These are phyloP conservation scores for Acer saccharum DNA, from an alignment of 345 rosid species.

Conservation along the genomic window DNA sequence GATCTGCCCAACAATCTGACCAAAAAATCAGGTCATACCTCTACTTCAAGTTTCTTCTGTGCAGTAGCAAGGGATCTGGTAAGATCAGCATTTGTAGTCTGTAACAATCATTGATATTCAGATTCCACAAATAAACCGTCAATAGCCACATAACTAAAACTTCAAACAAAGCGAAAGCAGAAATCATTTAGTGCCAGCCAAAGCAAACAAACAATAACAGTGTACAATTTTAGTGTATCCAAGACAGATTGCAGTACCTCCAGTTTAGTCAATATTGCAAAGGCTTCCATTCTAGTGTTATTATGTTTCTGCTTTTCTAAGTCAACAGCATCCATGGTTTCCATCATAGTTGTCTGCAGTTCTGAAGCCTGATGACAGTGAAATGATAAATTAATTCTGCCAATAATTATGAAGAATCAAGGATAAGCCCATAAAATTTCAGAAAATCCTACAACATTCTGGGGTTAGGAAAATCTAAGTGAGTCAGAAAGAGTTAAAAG, in stretches of 20 bases:
- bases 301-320: conserved; percentile 93
- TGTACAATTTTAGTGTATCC: conserved; percentile 17
- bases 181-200: background rate
- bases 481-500: background rate
- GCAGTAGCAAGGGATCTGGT: conserved; percentile 77
- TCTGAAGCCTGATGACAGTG: conserved; percentile 71
- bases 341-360: conserved; percentile 89
- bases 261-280: conserved; percentile 71
- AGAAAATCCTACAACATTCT: background rate
- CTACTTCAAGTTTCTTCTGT: conserved; percentile 81
- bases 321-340: conserved; percentile 92
- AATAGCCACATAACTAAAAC: conserved; percentile 14
- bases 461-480: background rate
- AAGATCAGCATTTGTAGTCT: conserved; percentile 89
- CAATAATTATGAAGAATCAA: background rate
- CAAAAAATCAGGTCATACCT: conserved; percentile 57
- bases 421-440: background rate
- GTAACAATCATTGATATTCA: conserved; percentile 42
- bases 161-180: conserved; percentile 12
- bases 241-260: conserved; percentile 57
- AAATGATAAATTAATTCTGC: conserved; percentile 22
- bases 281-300: conserved; percentile 92
- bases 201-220: background rate
- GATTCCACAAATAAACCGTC: conserved; percentile 20
- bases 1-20: conserved; percentile 17